Evolutionary conservation across 768 basidiomycete species (phyloP).

Genomic region (Rhodotorula sphaerocarpa): DNA sequence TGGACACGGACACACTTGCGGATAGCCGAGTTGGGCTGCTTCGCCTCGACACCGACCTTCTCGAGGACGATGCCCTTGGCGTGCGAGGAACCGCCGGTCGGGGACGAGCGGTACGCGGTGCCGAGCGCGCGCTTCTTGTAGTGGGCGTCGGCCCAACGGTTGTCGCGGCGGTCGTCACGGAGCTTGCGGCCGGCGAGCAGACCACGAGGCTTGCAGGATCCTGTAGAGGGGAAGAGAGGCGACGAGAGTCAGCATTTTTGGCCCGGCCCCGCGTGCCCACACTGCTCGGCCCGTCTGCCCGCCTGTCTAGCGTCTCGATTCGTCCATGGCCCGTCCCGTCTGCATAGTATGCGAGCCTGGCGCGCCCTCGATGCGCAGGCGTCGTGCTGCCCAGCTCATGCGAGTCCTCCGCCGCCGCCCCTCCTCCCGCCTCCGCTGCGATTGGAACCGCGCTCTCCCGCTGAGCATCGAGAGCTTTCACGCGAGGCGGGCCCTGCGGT

Average conservation of each 20-base stretch:
- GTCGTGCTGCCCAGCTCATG: too few relatives aligned
- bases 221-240: background rate
- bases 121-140: conserved; percentile 99
- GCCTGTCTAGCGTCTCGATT: too few relatives aligned
- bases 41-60: conserved; percentile 99
- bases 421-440: too few relatives aligned
- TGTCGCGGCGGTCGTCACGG: conserved; percentile 81
- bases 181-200: conserved; percentile 82
- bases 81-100: conserved; percentile 97
- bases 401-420: too few relatives aligned
- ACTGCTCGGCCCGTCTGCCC: too few relatives aligned
- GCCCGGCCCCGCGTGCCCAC: background rate
- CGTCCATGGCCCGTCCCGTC: too few relatives aligned
- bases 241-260: background rate
- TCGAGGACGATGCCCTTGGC: conserved; percentile 99
- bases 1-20: conserved; percentile 99
- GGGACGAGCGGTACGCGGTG: conserved; percentile 99
- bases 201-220: conserved; percentile 31
- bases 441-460: too few relatives aligned
- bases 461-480: too few relatives aligned
- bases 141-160: conserved; percentile 98
- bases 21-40: conserved; percentile 99
- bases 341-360: too few relatives aligned
- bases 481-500: too few relatives aligned
- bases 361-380: too few relatives aligned